Evolutionary conservation across 805 yeast species (phyloP).

Genomic region (Teunomyces gatunensis): DNA sequence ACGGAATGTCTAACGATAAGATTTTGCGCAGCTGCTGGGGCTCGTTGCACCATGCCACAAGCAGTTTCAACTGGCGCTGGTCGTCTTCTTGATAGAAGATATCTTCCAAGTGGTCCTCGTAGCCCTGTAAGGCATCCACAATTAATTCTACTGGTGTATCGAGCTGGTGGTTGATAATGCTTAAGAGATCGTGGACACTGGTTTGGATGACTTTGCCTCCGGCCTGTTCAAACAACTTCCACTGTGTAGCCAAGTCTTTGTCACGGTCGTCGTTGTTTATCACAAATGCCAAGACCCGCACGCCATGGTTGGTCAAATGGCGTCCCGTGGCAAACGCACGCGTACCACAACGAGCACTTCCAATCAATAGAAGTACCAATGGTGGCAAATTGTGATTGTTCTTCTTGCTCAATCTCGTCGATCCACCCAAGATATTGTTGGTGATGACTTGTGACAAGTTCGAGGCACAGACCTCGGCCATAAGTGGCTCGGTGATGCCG

Average conservation of each 20-base stretch:
- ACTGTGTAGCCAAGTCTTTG: constrained; percentile 47
- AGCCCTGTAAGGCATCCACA: constrained; percentile 83
- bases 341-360: constrained; percentile 73
- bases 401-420: constrained; percentile 54
- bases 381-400: constrained; percentile 78
- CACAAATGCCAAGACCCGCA: constrained; percentile 58
- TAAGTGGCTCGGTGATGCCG: constrained; percentile 45
- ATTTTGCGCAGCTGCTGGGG: constrained; percentile 40
- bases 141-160: constrained; percentile 78
- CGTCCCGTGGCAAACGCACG: constrained; percentile 78
- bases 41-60: constrained; percentile 68
- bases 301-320: constrained; percentile 70
- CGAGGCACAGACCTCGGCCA: constrained; percentile 67
- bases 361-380: constrained; percentile 63
- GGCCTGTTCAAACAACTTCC: constrained; percentile 51
- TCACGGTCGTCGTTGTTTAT: constrained; percentile 37
- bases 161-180: constrained; percentile 40
- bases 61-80: constrained; percentile 31
- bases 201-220: constrained; percentile 65
- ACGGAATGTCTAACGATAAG: constrained; percentile 74
- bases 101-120: constrained; percentile 66
- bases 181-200: constrained; percentile 33
- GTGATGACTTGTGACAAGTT: constrained; percentile 61
- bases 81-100: constrained; percentile 41
- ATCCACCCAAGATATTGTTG: constrained; percentile 62